Evolutionary conservation across 805 yeast genomes (phyloP), one percentile per base, ranked within the genome.

Genomic region (Scheffersomyces stipitis): DNA sequence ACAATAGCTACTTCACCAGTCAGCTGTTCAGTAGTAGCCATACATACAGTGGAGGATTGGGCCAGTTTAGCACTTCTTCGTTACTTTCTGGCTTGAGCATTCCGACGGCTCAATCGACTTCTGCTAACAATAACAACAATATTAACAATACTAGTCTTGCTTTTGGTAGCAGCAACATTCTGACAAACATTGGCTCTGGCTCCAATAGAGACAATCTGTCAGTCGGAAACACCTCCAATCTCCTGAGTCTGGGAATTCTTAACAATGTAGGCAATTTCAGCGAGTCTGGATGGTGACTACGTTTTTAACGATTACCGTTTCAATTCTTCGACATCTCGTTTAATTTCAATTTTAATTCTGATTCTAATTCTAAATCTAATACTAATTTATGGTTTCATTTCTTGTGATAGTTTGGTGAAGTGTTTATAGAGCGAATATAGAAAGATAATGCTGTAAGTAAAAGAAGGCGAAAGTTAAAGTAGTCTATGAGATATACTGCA

Each of bases 261-360:
- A 41, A 44, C 28, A 40, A 44, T 31, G 31, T 46, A 17, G 37
- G 34, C 24, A 36, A 34, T 26, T 37, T 47, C 31, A 36, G 26
- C 28, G 52, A 47, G 32, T 12, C 42, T 3, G 46, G 45, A 5
- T 46, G 51, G 51, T 46, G 30, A 26, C 14, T 41, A 38, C 12
- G 36, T 24, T 17, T 30, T 47, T 15, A 15, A 30, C 15, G 34
- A 15, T 18, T 4, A 34, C 24, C n/a, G n/a, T n/a, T n/a, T n/a
- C n/a, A n/a, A n/a, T n/a, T n/a, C n/a, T n/a, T n/a, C n/a, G n/a
- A n/a, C n/a, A n/a, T n/a, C n/a, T n/a, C n/a, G n/a, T n/a, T n/a
- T n/a, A n/a, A n/a, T n/a, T n/a, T n/a, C n/a, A n/a, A n/a, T n/a
- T n/a, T n/a, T n/a, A n/a, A n/a, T n/a, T n/a, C n/a, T n/a, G n/a